Base-by-base conservation (phyloP, 2,329 filamentous ascomycete species). In the Aspergillus clavatus region DNA sequence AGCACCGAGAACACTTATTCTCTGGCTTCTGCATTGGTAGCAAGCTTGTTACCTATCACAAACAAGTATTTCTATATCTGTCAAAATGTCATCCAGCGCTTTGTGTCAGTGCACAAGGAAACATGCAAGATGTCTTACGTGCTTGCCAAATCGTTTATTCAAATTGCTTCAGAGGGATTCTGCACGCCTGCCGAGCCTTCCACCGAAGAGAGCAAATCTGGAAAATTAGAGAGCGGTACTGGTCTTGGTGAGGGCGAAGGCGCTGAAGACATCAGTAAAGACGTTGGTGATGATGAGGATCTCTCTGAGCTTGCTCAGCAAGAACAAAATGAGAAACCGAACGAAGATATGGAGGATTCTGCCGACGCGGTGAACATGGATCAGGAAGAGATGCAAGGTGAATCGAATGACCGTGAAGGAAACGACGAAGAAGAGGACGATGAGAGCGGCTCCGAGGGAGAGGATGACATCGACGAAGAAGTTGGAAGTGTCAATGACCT, bases 191-290 rank as follows among this genome's bases (percentile, higher is more conserved):
- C 86, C 18, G 90, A 97, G 58, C 85, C 89, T 56, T 80, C 87
- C 31, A 81, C 84, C 39, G 81, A 84, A 45, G 77, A 82, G 40
- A 81, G 80, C 16, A 80, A 87, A 47, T 78, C 81, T 19, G 87
- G 90, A 10, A 86, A 95, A 57, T 75, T 96, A 23, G 91, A 98
- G 67, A 83, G 82, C 28, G 94, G 94, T 12, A 97, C 90, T 8
- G 94, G 93, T 26, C 81, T 98, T 19, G 94, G 93, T 16, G 93
- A 96, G 37, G 94, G 93, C 8, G 87, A 96, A 66, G 94, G 91
- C 14, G 90, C 86, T 4, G 90, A 98, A 63, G 91, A 98, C 66
- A 97, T 98, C 53, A 97, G 90, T 69, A 97, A 98, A 64, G 93
- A 98, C 60, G 86, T 98, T 38, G 82, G 87, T 52, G 85, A 91